Evolutionary conservation across 176 grass and related monocot genomes (phyloP).

Genomic region (Carex kokanica): DNA sequence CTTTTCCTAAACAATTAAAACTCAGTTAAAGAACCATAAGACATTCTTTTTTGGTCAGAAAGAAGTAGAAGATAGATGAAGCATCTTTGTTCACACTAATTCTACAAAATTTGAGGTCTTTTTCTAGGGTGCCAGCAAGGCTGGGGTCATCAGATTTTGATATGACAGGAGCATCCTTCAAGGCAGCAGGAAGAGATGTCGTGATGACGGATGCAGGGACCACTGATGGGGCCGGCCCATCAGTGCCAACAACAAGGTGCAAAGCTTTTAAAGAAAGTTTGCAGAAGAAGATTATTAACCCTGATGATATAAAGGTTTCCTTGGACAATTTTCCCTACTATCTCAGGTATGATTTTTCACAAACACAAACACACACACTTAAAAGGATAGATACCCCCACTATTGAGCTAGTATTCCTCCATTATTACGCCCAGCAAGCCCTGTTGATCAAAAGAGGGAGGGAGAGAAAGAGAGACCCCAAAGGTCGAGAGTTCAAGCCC

Average conservation of each 20-base stretch:
- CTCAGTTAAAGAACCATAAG: constrained; percentile 39
- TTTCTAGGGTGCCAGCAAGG: constrained; percentile 68
- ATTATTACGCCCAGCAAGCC: not conserved
- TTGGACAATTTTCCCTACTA: constrained; percentile 97
- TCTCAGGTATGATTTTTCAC: constrained; percentile 54
- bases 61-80: constrained; percentile 57
- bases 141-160: constrained; percentile 67
- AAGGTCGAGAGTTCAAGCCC: too few species aligned
- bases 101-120: constrained; percentile 57
- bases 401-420: constrained; percentile 21
- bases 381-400: constrained; percentile 11
- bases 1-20: constrained; percentile 28
- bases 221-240: constrained; percentile 47
- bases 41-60: constrained; percentile 56
- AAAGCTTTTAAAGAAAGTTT: constrained; percentile 89
- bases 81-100: constrained; percentile 3
- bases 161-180: constrained; percentile 74
- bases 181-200: constrained; percentile 26
- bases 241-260: constrained; percentile 59
- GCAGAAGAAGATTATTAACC: constrained; percentile 78
- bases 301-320: constrained; percentile 79
- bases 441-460: not conserved
- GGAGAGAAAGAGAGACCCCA: too few species aligned
- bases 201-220: constrained; percentile 77
- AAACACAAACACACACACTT: not conserved